Evolutionary conservation across 352 stramenopile genomes (phyloP), one percentile per base, ranked within the genome.

Genomic region (Phytophthora citrophthora): DNA sequence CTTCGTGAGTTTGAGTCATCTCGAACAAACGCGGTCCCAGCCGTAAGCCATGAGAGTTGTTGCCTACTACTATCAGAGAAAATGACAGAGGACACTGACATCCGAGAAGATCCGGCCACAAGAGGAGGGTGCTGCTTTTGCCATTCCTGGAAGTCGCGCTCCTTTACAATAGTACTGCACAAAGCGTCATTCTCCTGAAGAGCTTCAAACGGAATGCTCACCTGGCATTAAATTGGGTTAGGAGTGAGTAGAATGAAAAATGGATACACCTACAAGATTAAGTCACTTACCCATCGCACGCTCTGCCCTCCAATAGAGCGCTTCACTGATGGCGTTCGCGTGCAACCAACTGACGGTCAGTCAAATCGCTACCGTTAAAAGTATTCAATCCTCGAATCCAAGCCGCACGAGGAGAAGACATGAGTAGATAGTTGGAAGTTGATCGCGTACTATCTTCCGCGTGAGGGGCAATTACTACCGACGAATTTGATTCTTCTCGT

Each of bases 251-350:
- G 16, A 52, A 12, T 9, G 32, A 16, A 41, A 12, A 6, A 38
- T 11, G 50, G 34, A 36, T 18, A 47, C 6, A 53, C 18, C 29
- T 39, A 43, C 24, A 11, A 40, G 29, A 9, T 16, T 9, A 23
- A 6, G 7, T n/a, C 11, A 38, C 73, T 43, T 66, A 88, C 70
- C 81, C 81, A 90, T 61, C 52, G 67, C 29, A 90, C 63, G 7
- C 50, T 48, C 9, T 68, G 43, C 9, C 47, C 58, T 38, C 53
- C 56, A 51, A 93, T 60, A 47, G 72, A 89, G 13, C 86, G 78
- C 45, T 93, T 94, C 83, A 93, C 41, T 86, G 72, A 32, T 90
- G 80, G 5, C 86, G 74, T 11, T 87, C 77, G 5, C 77, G 68
- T 15, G 82, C 81, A 49, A 85, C 64, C 8, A 76, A 68, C 41